These are phyloP conservation scores for Yarrowia divulgata DNA, from an alignment of 805 yeast species.

Conservation along the genomic window DNA sequence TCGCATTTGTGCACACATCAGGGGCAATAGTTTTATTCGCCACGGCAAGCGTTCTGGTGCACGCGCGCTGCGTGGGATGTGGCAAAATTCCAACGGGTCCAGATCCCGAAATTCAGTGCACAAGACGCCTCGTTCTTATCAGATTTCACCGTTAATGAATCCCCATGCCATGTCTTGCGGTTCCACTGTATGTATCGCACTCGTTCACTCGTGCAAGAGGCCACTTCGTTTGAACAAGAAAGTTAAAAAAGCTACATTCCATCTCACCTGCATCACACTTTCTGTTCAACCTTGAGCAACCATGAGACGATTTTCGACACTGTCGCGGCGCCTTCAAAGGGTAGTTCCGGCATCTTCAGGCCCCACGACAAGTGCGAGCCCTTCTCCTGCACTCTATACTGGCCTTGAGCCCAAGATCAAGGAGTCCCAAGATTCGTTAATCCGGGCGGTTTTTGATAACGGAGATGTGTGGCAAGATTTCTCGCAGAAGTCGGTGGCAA, in stretches of 20 bases:
- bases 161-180: too few relatives aligned
- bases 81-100: too few relatives aligned
- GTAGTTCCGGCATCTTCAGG: background rate
- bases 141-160: too few relatives aligned
- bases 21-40: too few relatives aligned
- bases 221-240: background rate
- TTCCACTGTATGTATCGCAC: too few relatives aligned
- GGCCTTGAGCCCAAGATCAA: constrained; percentile 30
- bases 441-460: constrained; percentile 45
- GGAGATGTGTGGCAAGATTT: constrained; percentile 41
- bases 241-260: constrained; percentile 7
- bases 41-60: too few relatives aligned
- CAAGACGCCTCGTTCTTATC: too few relatives aligned
- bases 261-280: constrained; percentile 13
- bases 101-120: too few relatives aligned
- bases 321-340: constrained; percentile 11
- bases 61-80: too few relatives aligned
- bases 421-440: constrained; percentile 43
- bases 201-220: too few relatives aligned
- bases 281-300: background rate
- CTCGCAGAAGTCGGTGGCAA: constrained; percentile 13
- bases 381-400: constrained; percentile 15
- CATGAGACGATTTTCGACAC: constrained; percentile 29
- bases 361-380: background rate
- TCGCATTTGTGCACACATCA: too few relatives aligned